Evolutionary conservation across 2,329 filamentous ascomycete species (phyloP), one percentile per base, ranked within the genome.

Genomic region (Chaetomiaceae sp.): DNA sequence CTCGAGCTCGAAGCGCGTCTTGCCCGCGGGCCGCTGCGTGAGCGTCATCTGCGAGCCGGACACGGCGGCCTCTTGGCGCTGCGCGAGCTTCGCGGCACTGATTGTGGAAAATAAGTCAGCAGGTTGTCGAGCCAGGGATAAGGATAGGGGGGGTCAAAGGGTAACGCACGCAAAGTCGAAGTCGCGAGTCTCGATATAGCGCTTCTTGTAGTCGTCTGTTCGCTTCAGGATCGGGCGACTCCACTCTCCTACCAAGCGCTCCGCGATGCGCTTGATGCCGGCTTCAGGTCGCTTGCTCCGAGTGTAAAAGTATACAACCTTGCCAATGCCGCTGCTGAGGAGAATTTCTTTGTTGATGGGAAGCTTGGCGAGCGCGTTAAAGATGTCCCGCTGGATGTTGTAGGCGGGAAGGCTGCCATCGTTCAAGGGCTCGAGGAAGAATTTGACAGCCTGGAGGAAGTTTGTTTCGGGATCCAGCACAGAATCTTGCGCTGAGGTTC

Each of bases 261-360:
- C 90, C 0, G 93, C 93, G 69, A 90, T 88, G 56, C 91, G 83
- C 73, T 96, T 96, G 73, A 98, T 96, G 51, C 76, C 78, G 4
- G 84, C 73, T 67, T 97, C 88, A 1, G 90, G 86, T 56, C 88
- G 84, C 71, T 90, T 94, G 72, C 87, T 95, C 68, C 90, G 90
- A 41, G 90, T 96, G 69, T 98, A 98, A 71, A 96, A 98, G 52
- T 95, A 79, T 42, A 96, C 85, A 38, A 98, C 88, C 65, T 96
- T 96, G 62, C 93, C 93, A 54, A 98, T 93, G 17, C 91, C 90
- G 58, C 88, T 95, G 55, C 89, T 90, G 18, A 94, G 76, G 12
- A 98, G 76, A 2, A 85, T 79, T 58, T 97, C 93, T 63, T 96
- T 96, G 62, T 89, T 86, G 55, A 97, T 88, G 6, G 88, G 89